Evolutionary conservation across 768 basidiomycete species (phyloP).

Genomic region (Phaeotremella skinneri): DNA sequence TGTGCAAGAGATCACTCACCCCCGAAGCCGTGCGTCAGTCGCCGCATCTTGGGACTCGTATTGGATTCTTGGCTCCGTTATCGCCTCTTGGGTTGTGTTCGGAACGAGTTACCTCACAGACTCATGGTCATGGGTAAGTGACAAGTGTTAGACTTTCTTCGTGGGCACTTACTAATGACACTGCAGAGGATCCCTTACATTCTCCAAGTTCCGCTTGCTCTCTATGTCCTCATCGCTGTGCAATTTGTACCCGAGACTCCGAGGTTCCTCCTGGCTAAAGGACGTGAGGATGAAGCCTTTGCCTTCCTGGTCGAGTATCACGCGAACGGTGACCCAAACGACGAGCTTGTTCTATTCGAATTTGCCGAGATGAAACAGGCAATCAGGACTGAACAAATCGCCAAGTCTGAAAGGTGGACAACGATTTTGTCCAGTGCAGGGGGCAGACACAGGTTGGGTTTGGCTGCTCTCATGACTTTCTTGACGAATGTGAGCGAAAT

Average conservation of each 20-base stretch:
- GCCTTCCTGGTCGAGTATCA: constrained; percentile 51
- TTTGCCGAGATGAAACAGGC: constrained; percentile 52
- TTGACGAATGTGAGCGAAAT: constrained; percentile 37
- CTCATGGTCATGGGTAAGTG: constrained; percentile 48
- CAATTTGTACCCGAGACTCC: constrained; percentile 53
- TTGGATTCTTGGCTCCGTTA: constrained; percentile 51
- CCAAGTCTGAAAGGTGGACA: constrained; percentile 50
- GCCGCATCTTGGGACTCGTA: constrained; percentile 53
- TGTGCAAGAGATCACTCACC: constrained; percentile 53
- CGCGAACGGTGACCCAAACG: constrained; percentile 50
- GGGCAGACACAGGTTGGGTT: constrained; percentile 46
- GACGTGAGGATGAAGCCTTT: constrained; percentile 48
- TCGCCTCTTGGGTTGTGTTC: constrained; percentile 50
- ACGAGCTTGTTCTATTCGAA: constrained; percentile 52
- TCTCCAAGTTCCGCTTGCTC: constrained; percentile 48
- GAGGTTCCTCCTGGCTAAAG: constrained; percentile 49
- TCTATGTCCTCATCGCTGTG: constrained; percentile 51
- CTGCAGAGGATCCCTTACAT: constrained; percentile 49
- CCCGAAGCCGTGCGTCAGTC: constrained; percentile 43
- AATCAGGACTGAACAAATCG: constrained; percentile 44
- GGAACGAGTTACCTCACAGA: constrained; percentile 41
- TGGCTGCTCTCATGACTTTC: constrained; percentile 51
- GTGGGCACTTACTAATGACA: background rate
- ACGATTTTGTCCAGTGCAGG: constrained; percentile 41
- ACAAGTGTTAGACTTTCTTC: background rate